Base-by-base conservation (phyloP, 345 rosid species). In the Mallotus nudiflorus region DNA sequence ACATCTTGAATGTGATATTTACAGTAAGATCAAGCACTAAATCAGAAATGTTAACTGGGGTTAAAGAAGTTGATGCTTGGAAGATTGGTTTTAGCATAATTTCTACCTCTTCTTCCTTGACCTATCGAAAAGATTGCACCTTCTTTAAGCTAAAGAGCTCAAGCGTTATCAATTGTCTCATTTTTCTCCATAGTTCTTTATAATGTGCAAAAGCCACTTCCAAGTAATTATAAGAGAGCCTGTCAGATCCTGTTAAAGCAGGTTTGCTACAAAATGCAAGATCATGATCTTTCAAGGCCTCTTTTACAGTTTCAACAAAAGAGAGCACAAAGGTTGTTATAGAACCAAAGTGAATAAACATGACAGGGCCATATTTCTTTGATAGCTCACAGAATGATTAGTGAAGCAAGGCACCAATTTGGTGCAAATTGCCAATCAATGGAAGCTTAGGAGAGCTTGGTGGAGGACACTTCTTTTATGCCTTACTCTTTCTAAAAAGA, bases 251-350 rank as follows among this genome's bases (percentile, higher is more conserved):
- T 10, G 33, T 45, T 1, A 65, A 28, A 19, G 7, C 22, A 1
- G 79, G 79, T 42, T 75, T 48, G 20, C 67, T 70, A 49, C 71
- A 57, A 13, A 61, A 64, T 20, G 61, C 71, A 52, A 69, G 50
- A 71, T 75, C 71, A 44, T 75, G 39, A 48, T 19, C 20, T 75
- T 70, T 75, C 11, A 70, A 48, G n/a, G 65, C 79, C 12, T 75
- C 71, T 40, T 18, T 70, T 31, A 75, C 79, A 7, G 75, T 75
- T 24, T 75, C 79, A 8, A 75, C 67, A 40, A 75, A 70, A 27
- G 79, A 75, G 44, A 75, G 50, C 0, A 65, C 66, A 29, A 70
- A 71, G 0, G 37, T 14, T 9, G n/a, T 61, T 15, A 65, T 8
- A 9, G 45, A 45, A 16, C 77, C 72, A 12, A 67, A 50, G 0